Evolutionary conservation across 495 filamentous ascomycete species (phyloP), one percentile per base, ranked within the genome.

Genomic region (Hypomontagnella monticulosa): DNA sequence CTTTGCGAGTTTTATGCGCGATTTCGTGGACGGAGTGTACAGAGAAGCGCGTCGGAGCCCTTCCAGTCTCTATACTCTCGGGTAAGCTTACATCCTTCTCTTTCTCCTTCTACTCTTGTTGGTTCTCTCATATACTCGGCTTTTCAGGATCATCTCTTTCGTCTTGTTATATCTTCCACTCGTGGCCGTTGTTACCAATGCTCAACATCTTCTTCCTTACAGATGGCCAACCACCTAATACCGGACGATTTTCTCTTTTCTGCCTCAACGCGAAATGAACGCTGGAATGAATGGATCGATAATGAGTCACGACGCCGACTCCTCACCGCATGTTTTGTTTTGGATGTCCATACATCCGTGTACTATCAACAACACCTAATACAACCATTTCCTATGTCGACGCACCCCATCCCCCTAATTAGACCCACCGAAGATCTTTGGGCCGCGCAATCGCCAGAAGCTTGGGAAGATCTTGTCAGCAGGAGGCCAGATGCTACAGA

Each of bases 1-100:
- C 74, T 86, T 15, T 84, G 80, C 69, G 84, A 86, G 64, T 75
- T 81, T 61, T 86, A 84, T 59, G 75, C 77, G 38, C 78, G 79
- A 46, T 85, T 85, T 69, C 77, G 83, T 43, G 83, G 82, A 62
- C 76, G 77, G 48, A 82, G 79, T 70, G 77, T 73, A 30, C 66
- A 71, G 43, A 74, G 78, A 52, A 66, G 63, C 51, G 56, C 79
- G 51, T 84, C 83, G 55, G 75, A 77, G 60, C 71, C 72, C 56
- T 84, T 86, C 73, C 76, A 81, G 71, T 77, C 73, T 50, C 72
- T 86, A 56, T 84, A 80, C 72, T 73, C 73, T 69, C 77, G 81
- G 75, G 83, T 85, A 70, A 80, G 82, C 80, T 51, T 59, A 58
- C 48, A 60, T 72, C 66, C 66, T 70, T 76, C 66, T 67, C 67